A percentile compares a stretch with the other conserved stretches of the same genome.
phyloP scores from a whole-genome alignment of 805 yeast genomes.

The Metschnikowia reukaufii region DNA sequence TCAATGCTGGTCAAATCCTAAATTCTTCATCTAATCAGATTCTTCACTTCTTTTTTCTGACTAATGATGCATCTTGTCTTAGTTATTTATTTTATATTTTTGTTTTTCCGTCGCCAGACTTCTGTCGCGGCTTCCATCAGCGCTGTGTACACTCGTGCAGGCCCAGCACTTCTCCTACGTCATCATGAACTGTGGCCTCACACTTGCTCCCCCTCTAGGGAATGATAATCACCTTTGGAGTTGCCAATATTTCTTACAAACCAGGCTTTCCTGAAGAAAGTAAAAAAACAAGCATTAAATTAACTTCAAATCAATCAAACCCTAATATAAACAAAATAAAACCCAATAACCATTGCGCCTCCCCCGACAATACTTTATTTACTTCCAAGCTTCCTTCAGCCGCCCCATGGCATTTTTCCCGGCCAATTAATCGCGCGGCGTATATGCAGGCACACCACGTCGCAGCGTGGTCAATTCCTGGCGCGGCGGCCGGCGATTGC shows the following conservation, averaged over 20 bases:
- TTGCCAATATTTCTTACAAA: no score
- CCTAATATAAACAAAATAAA: no score
- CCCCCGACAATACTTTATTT: not conserved
- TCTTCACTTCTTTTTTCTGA: not conserved
- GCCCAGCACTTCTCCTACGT: slow-evolving; percentile 6
- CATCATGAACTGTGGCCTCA: slow-evolving; percentile 2
- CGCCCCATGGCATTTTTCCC: not conserved
- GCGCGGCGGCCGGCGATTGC: slow-evolving; percentile 8
- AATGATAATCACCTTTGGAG: not conserved
- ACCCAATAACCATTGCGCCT: not conserved
- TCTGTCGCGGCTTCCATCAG: slow-evolving; percentile 6
- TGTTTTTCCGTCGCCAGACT: not conserved
- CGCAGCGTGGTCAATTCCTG: not conserved
- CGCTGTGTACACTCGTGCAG: slow-evolving; percentile 2
- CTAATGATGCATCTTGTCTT: no score
- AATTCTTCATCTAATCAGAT: no score
- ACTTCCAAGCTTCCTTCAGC: slow-evolving; percentile 6
- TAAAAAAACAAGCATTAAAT: no score
- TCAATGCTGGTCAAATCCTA: no score
- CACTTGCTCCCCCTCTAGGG: slow-evolving; percentile 2
- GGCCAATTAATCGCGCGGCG: not conserved
- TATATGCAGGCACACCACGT: not conserved
- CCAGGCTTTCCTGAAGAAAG: no score
- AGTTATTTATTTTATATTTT: not conserved
- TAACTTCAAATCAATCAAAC: no score